Evolutionary conservation across 441 rosid genomes (phyloP), one percentile per base, ranked within the genome.

Genomic region (Bruguiera hainesii): DNA sequence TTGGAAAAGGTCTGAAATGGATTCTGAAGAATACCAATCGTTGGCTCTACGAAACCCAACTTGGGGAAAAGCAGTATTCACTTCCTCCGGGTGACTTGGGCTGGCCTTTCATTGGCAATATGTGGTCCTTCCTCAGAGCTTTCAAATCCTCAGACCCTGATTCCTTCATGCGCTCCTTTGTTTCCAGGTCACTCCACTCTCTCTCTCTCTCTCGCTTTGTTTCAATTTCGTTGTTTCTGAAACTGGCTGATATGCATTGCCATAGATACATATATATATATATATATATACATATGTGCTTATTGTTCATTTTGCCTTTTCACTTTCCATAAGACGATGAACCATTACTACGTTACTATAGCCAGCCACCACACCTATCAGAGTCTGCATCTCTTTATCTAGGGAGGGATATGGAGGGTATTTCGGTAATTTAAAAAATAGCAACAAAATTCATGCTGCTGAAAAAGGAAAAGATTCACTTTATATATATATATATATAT

Each of bases 51-150:
- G 97, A 86, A 78, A 50, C 72, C 5, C 56, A 29, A 25, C 78
- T 89, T 49, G 93, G 89, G 0, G 83, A 77, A 60, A 77, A 72
- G 68, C 71, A 16, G 71, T 60, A 69, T 60, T 63, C 67, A 30
- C 85, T 89, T 5, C 97, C 97, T 18, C 95, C 97, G 0, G 93
- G 97, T 13, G 89, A 88, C 72, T 48, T 88, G 69, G 96, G 96
- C 1, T 89, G 85, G 91, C 97, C 97, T 74, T 69, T 87, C 74
- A 80, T 91, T 25, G 97, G 96, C 63, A 84, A 83, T 68, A 89
- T 89, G 97, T 81, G 84, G 88, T 73, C 88, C 39, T 91, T 89
- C 67, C 96, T 91, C 63, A 64, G 79, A 63, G 96, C 96, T 60
- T 91, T 91, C 83, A 82, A 86, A 78, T 77, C 93, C 55, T 6